Percentiles rank a stretch among this genome's conserved stretches.
These are phyloP conservation scores for Deinandra increscens DNA, from an alignment of 129 eudicot genomes.

Conservation along the genomic window DNA sequence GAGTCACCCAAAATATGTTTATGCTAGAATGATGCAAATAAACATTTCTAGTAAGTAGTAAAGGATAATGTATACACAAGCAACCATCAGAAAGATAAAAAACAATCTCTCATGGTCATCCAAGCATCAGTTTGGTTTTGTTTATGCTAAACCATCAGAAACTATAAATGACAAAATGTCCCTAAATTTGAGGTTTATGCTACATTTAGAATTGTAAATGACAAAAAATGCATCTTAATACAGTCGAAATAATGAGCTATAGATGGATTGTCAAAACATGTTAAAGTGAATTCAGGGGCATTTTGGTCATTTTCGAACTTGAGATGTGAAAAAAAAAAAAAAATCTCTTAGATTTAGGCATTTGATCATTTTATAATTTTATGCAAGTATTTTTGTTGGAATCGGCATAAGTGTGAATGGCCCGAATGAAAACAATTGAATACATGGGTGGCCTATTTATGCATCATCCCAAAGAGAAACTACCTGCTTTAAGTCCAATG, in stretches of 20 bases:
- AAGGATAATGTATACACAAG: not conserved
- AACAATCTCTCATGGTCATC: not conserved
- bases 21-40: constrained; percentile 5
- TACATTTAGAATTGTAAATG: not conserved
- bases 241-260: not conserved
- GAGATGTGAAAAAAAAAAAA: not conserved
- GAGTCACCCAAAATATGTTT: not conserved
- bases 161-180: not conserved
- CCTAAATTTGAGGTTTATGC: not conserved
- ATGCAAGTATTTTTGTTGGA: not conserved
- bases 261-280: not conserved
- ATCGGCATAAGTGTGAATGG: not conserved
- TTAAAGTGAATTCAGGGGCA: not conserved
- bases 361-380: not conserved
- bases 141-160: not conserved
- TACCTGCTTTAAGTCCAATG: not conserved
- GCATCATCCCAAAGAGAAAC: not conserved
- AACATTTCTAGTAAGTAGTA: not conserved
- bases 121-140: not conserved
- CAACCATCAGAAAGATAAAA: not conserved
- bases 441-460: not conserved
- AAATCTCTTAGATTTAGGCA: not conserved
- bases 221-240: not conserved
- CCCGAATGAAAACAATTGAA: not conserved
- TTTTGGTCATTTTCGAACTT: not conserved